A percentile compares a stretch with the other conserved stretches of the same genome.
Evolutionary conservation across 177 flowering plant species (phyloP).

Genomic region (Vitis hybrid): DNA sequence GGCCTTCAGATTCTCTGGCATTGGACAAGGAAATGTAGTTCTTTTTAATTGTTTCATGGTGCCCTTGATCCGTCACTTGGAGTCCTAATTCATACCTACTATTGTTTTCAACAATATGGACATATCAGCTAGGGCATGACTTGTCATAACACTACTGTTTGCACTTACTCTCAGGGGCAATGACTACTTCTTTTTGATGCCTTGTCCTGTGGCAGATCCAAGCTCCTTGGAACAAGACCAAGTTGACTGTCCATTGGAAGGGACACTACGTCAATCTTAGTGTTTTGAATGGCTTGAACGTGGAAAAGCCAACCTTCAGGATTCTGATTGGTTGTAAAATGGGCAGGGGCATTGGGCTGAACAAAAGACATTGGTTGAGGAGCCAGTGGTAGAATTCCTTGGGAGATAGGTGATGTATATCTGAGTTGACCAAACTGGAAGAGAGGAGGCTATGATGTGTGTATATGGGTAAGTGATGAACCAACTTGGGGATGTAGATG

Average conservation of each 20-base stretch:
- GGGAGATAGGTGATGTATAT: slow-evolving; percentile 77
- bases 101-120: slow-evolving; percentile 25
- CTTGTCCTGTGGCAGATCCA: slow-evolving; percentile 31
- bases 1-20: slow-evolving; percentile 36
- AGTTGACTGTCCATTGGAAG: slow-evolving; percentile 30
- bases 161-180: slow-evolving; percentile 23
- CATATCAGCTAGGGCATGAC: slow-evolving; percentile 19
- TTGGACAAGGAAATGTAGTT: slow-evolving; percentile 21
- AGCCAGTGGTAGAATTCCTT: slow-evolving; percentile 69
- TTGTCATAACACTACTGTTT: slow-evolving; percentile 16
- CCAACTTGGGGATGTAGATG: slow-evolving; percentile 81
- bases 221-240: slow-evolving; percentile 24
- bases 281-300: slow-evolving; percentile 35
- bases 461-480: slow-evolving; percentile 64
- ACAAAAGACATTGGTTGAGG: slow-evolving; percentile 68
- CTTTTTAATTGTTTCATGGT: slow-evolving; percentile 22
- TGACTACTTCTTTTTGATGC: slow-evolving; percentile 15
- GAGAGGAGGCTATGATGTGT: slow-evolving; percentile 70
- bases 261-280: slow-evolving; percentile 29
- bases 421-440: slow-evolving; percentile 96
- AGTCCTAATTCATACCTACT: slow-evolving; percentile 18
- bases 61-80: slow-evolving; percentile 26
- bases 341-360: slow-evolving; percentile 56
- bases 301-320: slow-evolving; percentile 30
- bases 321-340: slow-evolving; percentile 47